phyloP scores from a whole-genome alignment of 345 rosid species.

The Odontarrhena argentea region DNA sequence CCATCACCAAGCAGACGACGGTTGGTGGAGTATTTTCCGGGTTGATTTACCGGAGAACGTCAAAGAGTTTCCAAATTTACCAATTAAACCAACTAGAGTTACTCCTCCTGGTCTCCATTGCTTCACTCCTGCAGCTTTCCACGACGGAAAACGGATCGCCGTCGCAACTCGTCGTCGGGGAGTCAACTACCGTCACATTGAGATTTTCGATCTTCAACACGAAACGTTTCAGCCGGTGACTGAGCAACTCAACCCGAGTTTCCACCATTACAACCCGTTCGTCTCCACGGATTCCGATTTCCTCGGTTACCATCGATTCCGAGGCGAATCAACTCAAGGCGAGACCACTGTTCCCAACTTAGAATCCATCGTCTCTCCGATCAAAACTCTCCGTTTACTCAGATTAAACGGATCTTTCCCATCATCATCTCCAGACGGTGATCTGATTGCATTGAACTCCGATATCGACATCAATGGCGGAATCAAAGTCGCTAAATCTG shows the following conservation, averaged over 20 bases:
- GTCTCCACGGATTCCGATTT: slow-evolving; percentile 54
- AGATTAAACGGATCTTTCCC: slow-evolving; percentile 76
- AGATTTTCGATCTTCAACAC: slow-evolving; percentile 57
- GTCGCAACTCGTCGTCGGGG: slow-evolving; percentile 70
- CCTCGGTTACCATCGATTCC: slow-evolving; percentile 79
- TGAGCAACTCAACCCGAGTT: slow-evolving; percentile 56
- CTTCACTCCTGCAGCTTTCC: slow-evolving; percentile 84
- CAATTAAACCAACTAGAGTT: slow-evolving; percentile 51
- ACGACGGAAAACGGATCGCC: slow-evolving; percentile 57
- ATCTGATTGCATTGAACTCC: slow-evolving; percentile 57
- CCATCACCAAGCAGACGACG: slow-evolving; percentile 79
- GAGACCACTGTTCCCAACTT: slow-evolving; percentile 58
- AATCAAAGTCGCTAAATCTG: slow-evolving; percentile 55
- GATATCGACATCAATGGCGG: slow-evolving; percentile 51
- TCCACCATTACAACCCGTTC: slow-evolving; percentile 84
- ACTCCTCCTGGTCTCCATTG: slow-evolving; percentile 91
- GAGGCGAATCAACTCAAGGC: slow-evolving; percentile 63
- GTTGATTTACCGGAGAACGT: slow-evolving; percentile 45
- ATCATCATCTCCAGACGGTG: slow-evolving; percentile 62
- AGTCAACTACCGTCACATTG: slow-evolving; percentile 59
- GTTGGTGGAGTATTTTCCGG: slow-evolving; percentile 91
- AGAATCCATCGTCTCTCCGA: slow-evolving; percentile 66
- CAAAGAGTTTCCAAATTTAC: slow-evolving; percentile 32
- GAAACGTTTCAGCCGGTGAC: slow-evolving; percentile 57
- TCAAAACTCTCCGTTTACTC: slow-evolving; percentile 55